A percentile compares a stretch with the other conserved stretches of the same genome.
Evolutionary conservation across 2,329 filamentous ascomycete genomes (phyloP).

Genomic region (Sphaerulina populicola): DNA sequence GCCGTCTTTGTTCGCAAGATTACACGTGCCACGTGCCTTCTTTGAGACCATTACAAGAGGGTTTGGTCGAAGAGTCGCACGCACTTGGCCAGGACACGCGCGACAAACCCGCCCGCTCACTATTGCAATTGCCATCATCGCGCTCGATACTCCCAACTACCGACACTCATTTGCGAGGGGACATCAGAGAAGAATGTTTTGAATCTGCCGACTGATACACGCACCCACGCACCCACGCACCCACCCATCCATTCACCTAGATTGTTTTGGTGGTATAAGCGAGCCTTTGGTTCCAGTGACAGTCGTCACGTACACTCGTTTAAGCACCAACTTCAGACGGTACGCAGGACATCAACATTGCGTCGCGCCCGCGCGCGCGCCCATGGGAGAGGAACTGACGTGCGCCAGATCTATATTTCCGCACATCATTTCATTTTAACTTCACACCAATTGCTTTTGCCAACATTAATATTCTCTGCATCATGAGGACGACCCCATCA

Average conservation of each 20-base stretch:
- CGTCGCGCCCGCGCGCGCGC: not conserved
- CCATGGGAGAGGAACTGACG: conserved; percentile 6
- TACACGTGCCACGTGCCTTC: conserved; percentile 15
- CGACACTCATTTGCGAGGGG: conserved; percentile 26
- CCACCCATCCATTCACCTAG: conserved; percentile 5
- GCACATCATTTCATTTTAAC: conserved; percentile 5
- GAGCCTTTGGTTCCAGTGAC: conserved; percentile 27
- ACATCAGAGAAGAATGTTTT: conserved; percentile 22
- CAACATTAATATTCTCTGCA: conserved; percentile 20
- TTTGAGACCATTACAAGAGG: conserved; percentile 5
- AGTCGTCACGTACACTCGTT: conserved; percentile 48
- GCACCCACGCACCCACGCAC: too few relatives aligned
- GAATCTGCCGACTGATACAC: conserved; percentile 11
- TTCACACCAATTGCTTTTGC: conserved; percentile 14
- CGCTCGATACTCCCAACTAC: conserved; percentile 24
- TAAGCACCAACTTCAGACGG: conserved; percentile 34
- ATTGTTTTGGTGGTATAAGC: conserved; percentile 19
- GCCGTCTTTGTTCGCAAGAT: conserved; percentile 15
- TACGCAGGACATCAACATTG: conserved; percentile 8
- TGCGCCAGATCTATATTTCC: conserved; percentile 11
- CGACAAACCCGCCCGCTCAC: not conserved
- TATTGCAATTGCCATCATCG: not conserved
- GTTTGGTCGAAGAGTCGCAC: conserved; percentile 2
- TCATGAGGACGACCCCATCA: conserved; percentile 40
- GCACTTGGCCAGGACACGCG: conserved; percentile 1